phyloP scores from a whole-genome alignment of 2,329 filamentous ascomycete species.

The Graphiopsis chlorocephala region DNA sequence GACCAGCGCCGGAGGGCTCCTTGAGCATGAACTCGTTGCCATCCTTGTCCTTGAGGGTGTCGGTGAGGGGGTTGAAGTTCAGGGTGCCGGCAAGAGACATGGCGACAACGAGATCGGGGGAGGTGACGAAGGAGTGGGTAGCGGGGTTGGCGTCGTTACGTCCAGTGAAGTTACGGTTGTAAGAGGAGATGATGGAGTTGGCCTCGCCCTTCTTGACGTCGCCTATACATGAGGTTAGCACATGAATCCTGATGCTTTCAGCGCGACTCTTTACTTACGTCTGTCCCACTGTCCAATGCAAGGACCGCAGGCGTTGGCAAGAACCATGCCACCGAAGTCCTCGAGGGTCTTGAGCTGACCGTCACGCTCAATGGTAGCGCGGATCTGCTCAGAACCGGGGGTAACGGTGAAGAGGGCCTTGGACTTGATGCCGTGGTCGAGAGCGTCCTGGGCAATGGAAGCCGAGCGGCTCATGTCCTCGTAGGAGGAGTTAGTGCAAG shows the following conservation, averaged over 20 bases:
- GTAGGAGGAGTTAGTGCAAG: conserved; percentile 90
- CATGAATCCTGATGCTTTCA: neutral
- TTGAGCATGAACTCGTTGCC: conserved; percentile 93
- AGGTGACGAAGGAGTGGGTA: conserved; percentile 90
- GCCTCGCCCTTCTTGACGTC: conserved; percentile 93
- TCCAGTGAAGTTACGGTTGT: conserved; percentile 99
- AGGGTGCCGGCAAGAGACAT: conserved; percentile 79
- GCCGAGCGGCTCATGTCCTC: conserved; percentile 93
- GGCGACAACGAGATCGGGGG: conserved; percentile 84
- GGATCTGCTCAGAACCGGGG: conserved; percentile 94
- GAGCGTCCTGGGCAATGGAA: conserved; percentile 85
- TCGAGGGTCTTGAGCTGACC: conserved; percentile 77
- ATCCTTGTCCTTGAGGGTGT: conserved; percentile 88
- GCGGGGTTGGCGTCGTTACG: conserved; percentile 93
- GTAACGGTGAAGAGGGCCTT: conserved; percentile 94
- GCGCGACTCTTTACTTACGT: conserved; percentile 31
- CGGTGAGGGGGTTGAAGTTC: conserved; percentile 92
- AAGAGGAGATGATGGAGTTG: conserved; percentile 97
- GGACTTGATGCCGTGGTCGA: conserved; percentile 88
- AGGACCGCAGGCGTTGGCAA: conserved; percentile 89
- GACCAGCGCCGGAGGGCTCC: conserved; percentile 74
- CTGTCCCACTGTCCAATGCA: conserved; percentile 90
- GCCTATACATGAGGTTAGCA: conserved; percentile 5
- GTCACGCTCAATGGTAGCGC: conserved; percentile 74
- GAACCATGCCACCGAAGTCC: conserved; percentile 89